Base-by-base conservation (phyloP, 805 yeast genomes). In the Starmerella floricola region DNA sequence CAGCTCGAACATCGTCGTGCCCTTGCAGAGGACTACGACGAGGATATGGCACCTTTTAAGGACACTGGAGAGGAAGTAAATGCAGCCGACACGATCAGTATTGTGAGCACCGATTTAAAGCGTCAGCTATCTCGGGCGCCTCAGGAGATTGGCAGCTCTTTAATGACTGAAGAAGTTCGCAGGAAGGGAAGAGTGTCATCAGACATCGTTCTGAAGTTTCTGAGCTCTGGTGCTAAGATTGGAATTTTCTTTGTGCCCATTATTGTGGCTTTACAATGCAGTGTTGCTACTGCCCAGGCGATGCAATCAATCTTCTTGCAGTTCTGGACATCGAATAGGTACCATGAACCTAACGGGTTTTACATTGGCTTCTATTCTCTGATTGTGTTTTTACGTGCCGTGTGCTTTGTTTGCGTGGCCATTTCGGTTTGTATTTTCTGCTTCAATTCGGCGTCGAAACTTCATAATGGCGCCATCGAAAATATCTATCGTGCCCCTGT, bases 401-500 rank as follows among this genome's bases (percentile, higher is more conserved):
- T 75, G 32, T 59, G 73, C 35, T 51, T 50, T 24, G 48, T 51
- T 13, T 33, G 33, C 4, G 42, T 51, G 47, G 52, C 49, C 63
- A 46, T 49, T 15, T 42, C 44, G 1, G 32, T 47, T 11, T 45
- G 41, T 17, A 29, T 45, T 60, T 34, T 75, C 86, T 2, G 67
- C 82, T 4, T 71, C 62, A 47, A 56, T 51, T 74, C 86, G 0
- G 63, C 85, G 0, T 70, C 64, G 41, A 56, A 53, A n/a, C 63
- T 85, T 55, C 84, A 84, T 55, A 63, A 78, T 32, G 51, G 54
- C 38, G 86, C 94, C 0, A 66, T 78, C 41, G 60, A 67, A 35
- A 70, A 66, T 29, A 66, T 85, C 13, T 62, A 85, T 46, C 77
- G 77, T 46, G 76, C 91, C 2, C 94, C 94, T 36, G 82, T 83